Base-by-base conservation (phyloP, 345 rosid genomes). In the Sonneratia alba region DNA sequence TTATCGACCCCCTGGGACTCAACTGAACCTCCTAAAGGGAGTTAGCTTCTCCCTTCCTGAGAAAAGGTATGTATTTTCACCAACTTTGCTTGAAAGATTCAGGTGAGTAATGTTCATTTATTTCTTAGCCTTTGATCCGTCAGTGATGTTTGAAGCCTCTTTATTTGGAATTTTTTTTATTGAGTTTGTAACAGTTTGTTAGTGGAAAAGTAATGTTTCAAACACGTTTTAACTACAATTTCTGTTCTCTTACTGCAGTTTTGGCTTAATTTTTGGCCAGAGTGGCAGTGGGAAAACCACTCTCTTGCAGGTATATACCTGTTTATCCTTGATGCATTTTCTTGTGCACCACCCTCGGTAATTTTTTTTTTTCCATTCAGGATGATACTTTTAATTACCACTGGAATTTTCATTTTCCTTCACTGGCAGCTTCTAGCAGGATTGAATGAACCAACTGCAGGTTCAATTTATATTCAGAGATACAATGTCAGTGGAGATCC, bases 261-360 rank as follows among this genome's bases (percentile, higher is more conserved):
- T 94, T 83, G 98, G 98, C 71, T 85, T 94, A 84, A 82, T 94
- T 73, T 94, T 88, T 86, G 98, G 98, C 70, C 88, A 82, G 82
- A 94, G 98, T 78, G 97, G 98, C 79, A 91, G 95, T 53, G 98
- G 98, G 36, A 94, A 94, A 82, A 94, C 96, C 75, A 94, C 98
- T 37, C 90, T 91, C 36, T 80, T 94, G 81, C 97, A 91, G 96
- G 97, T 91, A 48, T 65, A 14, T 40, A 57, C 63, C 7, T 24
- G 34, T 57, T 57, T 57, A 13, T 47, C 15, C 67, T 59, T 42
- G 2, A 32, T 34, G 62, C 62, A 16, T 36, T 69, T 36, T 49
- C 22, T 13, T 49, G 38, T 1, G 7, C 14, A 7, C 0, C n/a
- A 8, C 38, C 27, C 2, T 5, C 22, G 59, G 18, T 53, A 2